Evolutionary conservation across 2,329 filamentous ascomycete genomes (phyloP).

Genomic region (Fusarium sp.): DNA sequence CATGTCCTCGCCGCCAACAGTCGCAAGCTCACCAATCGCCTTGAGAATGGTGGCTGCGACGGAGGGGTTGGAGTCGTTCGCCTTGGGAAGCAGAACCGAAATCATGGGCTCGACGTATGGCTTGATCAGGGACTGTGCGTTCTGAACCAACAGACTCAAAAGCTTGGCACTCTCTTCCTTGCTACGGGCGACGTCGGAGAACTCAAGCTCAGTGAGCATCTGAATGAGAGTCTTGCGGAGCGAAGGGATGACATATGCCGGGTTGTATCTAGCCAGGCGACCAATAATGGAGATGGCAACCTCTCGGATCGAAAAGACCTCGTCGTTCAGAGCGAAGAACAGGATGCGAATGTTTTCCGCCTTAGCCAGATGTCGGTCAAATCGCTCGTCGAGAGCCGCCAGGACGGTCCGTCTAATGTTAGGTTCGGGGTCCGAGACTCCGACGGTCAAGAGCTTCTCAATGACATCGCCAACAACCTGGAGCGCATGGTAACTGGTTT

Average conservation of each 20-base stretch:
- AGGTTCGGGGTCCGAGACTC: slow-evolving; percentile 90
- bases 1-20: slow-evolving; percentile 95
- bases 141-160: slow-evolving; percentile 90
- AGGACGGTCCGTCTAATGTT: slow-evolving; percentile 91
- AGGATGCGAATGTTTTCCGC: slow-evolving; percentile 96
- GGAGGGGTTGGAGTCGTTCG: slow-evolving; percentile 83
- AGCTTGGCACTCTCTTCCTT: slow-evolving; percentile 97
- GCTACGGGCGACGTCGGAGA: slow-evolving; percentile 91
- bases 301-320: slow-evolving; percentile 91
- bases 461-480: slow-evolving; percentile 98
- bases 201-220: slow-evolving; percentile 94
- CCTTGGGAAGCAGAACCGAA: slow-evolving; percentile 91
- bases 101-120: slow-evolving; percentile 98
- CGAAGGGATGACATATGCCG: slow-evolving; percentile 96
- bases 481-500: slow-evolving; percentile 96
- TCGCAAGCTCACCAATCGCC: slow-evolving; percentile 93
- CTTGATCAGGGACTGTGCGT: slow-evolving; percentile 92
- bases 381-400: slow-evolving; percentile 89
- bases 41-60: slow-evolving; percentile 96
- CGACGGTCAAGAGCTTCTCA: slow-evolving; percentile 93
- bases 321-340: slow-evolving; percentile 95
- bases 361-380: slow-evolving; percentile 96
- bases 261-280: slow-evolving; percentile 89
- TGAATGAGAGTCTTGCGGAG: slow-evolving; percentile 95
- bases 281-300: slow-evolving; percentile 97